Conservation (phyloP, 805 yeast genomes). For the Lipomyces sp. region DNA sequence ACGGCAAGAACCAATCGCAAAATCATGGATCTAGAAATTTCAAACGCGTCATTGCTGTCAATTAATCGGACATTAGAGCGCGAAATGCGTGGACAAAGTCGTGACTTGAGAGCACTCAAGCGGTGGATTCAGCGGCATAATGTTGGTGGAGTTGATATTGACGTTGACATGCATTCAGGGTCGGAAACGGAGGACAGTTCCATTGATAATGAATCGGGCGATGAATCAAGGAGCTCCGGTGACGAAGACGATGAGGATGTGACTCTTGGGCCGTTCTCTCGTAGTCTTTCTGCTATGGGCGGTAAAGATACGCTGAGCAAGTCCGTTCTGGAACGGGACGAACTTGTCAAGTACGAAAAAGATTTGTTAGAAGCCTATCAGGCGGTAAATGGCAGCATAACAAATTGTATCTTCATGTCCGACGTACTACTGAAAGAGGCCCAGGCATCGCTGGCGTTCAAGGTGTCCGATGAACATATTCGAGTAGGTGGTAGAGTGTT, state of each 20-base stretch:
- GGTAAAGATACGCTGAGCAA: neutral
- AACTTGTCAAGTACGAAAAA: conserved; percentile 13
- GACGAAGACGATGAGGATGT: conserved; percentile 20
- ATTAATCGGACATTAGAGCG: conserved; percentile 42
- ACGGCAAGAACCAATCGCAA: conserved; percentile 38
- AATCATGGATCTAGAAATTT: conserved; percentile 43
- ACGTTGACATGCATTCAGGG: conserved; percentile 1
- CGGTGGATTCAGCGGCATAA: conserved; percentile 24
- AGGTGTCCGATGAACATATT: conserved; percentile 21
- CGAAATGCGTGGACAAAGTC: conserved; percentile 37
- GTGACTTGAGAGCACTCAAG: conserved; percentile 36
- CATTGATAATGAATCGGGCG: conserved; percentile 9
- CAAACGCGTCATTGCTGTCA: conserved; percentile 41
- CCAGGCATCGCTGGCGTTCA: conserved; percentile 8
- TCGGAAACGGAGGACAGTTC: conserved; percentile 21
- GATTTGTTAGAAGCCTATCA: conserved; percentile 11
- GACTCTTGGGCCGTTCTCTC: neutral
- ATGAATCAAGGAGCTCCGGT: neutral
- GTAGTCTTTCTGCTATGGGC: neutral
- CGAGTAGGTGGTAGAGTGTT: conserved; percentile 18
- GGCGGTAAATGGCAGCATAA: conserved; percentile 25
- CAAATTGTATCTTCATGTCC: conserved; percentile 22
- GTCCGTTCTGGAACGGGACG: conserved; percentile 1
- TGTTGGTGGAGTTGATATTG: neutral
- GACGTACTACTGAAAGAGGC: conserved; percentile 29